A percentile compares a stretch with the other conserved stretches of the same genome.
phyloP scores from a whole-genome alignment of 108 stramenopile species.

The Ochromonas danica region DNA sequence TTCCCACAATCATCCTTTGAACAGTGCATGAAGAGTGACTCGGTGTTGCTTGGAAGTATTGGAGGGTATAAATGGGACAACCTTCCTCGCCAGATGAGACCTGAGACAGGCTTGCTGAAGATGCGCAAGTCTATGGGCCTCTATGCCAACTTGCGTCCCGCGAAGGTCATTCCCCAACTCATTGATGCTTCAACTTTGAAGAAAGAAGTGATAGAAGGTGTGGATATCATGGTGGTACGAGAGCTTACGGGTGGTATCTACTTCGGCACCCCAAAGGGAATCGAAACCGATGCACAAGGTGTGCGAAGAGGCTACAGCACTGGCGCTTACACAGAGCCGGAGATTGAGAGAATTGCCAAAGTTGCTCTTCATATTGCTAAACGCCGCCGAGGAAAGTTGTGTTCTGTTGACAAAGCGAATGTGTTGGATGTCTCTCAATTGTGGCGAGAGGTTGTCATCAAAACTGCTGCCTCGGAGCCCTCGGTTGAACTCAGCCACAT shows the following conservation, averaged over 20 bases:
- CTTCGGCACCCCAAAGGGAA: constrained; percentile 96
- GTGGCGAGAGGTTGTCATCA: not conserved
- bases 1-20: constrained; percentile 86
- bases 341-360: constrained; percentile 79
- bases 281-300: constrained; percentile 67
- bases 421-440: constrained; percentile 63
- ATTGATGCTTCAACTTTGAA: constrained; percentile 92
- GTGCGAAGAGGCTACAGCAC: constrained; percentile 93
- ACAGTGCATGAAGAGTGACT: constrained; percentile 78
- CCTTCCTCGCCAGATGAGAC: constrained; percentile 86
- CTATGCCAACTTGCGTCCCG: constrained; percentile 93
- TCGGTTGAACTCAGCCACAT: constrained; percentile 89
- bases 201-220: constrained; percentile 87
- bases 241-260: constrained; percentile 91
- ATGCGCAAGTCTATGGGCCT: constrained; percentile 93
- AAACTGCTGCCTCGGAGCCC: constrained; percentile 34
- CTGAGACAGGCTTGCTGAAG: constrained; percentile 88
- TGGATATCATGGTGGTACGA: constrained; percentile 96
- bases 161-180: constrained; percentile 87
- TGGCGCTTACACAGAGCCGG: constrained; percentile 92
- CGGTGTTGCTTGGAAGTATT: constrained; percentile 89
- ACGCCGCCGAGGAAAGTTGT: constrained; percentile 83
- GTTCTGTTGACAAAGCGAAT: constrained; percentile 98
- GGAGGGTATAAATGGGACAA: constrained; percentile 96
- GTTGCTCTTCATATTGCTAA: constrained; percentile 76